A percentile compares a stretch with the other conserved stretches of the same genome.
Conservation (phyloP, 352 stramenopile genomes). For the Sclerospora graminicola region DNA sequence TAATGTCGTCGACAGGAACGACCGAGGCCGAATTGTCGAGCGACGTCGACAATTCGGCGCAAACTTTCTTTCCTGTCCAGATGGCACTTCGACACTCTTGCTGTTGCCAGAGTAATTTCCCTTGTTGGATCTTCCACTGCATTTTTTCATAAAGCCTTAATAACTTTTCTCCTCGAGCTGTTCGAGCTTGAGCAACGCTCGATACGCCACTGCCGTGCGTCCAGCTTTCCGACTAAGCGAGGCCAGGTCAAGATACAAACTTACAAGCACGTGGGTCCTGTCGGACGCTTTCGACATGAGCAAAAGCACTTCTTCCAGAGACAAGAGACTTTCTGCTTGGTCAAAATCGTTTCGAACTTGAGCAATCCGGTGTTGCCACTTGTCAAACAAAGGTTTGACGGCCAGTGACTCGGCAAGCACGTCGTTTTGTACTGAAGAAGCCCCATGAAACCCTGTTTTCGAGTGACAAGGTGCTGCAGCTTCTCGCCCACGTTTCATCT, state of each 20-base stretch:
- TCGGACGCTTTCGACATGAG: constrained; percentile 25
- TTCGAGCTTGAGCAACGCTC: constrained; percentile 49
- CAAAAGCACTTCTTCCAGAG: constrained; percentile 51
- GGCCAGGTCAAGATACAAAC: constrained; percentile 46
- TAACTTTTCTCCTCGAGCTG: constrained; percentile 26
- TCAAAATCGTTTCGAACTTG: constrained; percentile 50
- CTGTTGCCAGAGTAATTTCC: constrained; percentile 72
- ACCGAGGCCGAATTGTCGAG: constrained; percentile 14
- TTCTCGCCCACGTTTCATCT: neutral
- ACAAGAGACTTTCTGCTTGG: constrained; percentile 40
- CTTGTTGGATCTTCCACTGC: constrained; percentile 65
- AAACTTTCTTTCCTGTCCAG: constrained; percentile 54
- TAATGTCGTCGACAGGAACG: constrained; percentile 3
- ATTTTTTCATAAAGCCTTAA: constrained; percentile 37
- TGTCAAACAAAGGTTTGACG: constrained; percentile 22
- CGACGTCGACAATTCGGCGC: constrained; percentile 24
- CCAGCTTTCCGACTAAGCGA: constrained; percentile 51
- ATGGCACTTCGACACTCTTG: constrained; percentile 64
- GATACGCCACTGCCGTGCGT: constrained; percentile 55
- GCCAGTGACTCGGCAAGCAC: neutral
- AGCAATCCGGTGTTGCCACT: constrained; percentile 31
- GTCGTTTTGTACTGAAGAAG: neutral
- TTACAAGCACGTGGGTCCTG: constrained; percentile 21
- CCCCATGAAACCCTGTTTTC: too few species aligned
- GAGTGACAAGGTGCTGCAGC: too few species aligned